Base-by-base conservation (phyloP, 306 rosid species). In the Lupinus albus region DNA sequence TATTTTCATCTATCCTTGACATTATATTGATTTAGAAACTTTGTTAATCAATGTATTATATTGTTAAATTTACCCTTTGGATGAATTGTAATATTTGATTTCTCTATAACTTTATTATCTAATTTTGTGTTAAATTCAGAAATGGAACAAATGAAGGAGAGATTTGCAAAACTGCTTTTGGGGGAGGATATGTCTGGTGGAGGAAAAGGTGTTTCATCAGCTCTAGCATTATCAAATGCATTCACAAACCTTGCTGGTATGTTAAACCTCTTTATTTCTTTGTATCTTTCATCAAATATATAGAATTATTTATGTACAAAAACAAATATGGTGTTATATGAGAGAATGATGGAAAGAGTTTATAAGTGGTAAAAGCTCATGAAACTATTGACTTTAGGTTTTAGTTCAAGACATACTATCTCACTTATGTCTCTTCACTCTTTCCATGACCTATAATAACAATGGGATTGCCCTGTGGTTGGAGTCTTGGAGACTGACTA, bases 121-220 rank as follows among this genome's bases (percentile, higher is more conserved):
- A 15, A 57, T 66, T 49, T 60, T 68, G 74, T 82, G 18, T 75
- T 74, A 75, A 75, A 76, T 80, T 51, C 91, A 94, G 97, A 94
- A 55, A 85, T 86, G 78, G 99, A 88, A 63, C 91, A 86, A 79
- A 86, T 94, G 96, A 90, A 84, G 83, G 99, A 94, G 88, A 84
- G 89, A 82, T 94, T 90, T 71, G 79, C 99, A 55, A 94, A 94
- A 67, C 74, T 94, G 64, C 88, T 94, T 44, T 76, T 94, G 78
- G 99, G 99, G 8, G 99, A 94, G 67, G 99, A 94, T 61, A 94
- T 94, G 99, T 94, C 99, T 1, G 99, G 99, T 35, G 99, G 99
- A 75, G 99, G 99, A 46, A 88, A 88, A 69, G 97, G 99, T 45
- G 99, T 94, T 80, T 86, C 99, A 0, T 94, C 99, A 13, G 96